These are phyloP conservation scores for Rhinocladiella similis DNA, from an alignment of 2,329 filamentous ascomycete species.

Conservation along the genomic window DNA sequence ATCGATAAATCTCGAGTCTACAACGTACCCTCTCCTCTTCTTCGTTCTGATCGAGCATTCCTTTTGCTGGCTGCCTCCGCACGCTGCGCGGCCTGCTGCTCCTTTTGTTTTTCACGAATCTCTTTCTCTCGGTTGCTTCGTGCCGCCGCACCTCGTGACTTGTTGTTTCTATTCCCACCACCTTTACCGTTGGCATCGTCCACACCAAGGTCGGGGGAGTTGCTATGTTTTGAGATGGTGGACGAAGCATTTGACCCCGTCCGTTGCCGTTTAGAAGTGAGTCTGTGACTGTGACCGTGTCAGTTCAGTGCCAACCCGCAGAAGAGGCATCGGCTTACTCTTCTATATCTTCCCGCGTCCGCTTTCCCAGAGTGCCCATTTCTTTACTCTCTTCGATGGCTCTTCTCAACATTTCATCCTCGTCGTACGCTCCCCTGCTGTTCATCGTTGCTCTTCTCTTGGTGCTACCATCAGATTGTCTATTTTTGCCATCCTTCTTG, in stretches of 20 bases:
- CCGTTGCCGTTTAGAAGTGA: constrained; percentile 75
- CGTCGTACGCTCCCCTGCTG: constrained; percentile 92
- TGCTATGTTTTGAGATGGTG: constrained; percentile 53
- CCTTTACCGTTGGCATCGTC: constrained; percentile 56
- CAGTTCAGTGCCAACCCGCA: constrained; percentile 1
- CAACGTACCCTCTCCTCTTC: constrained; percentile 72
- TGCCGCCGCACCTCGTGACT: constrained; percentile 55
- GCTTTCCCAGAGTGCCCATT: constrained; percentile 68
- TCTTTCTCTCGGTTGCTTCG: constrained; percentile 56
- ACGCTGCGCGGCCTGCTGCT: constrained; percentile 67
- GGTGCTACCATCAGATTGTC: constrained; percentile 57
- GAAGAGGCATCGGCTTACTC: constrained; percentile 64
- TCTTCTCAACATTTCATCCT: constrained; percentile 82
- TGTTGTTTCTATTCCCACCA: constrained; percentile 35
- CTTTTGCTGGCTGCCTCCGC: constrained; percentile 75
- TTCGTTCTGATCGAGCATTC: constrained; percentile 77
- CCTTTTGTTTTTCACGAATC: constrained; percentile 56
- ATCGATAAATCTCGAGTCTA: background rate
- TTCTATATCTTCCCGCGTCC: constrained; percentile 87
- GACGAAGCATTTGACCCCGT: constrained; percentile 75
- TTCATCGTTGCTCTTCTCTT: constrained; percentile 97
- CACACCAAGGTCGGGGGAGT: constrained; percentile 49
- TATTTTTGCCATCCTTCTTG: constrained; percentile 49
- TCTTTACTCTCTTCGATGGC: constrained; percentile 93
- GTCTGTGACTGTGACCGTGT: constrained; percentile 59